phyloP scores from a whole-genome alignment of 768 basidiomycete genomes.

The Serendipita vermifera region DNA sequence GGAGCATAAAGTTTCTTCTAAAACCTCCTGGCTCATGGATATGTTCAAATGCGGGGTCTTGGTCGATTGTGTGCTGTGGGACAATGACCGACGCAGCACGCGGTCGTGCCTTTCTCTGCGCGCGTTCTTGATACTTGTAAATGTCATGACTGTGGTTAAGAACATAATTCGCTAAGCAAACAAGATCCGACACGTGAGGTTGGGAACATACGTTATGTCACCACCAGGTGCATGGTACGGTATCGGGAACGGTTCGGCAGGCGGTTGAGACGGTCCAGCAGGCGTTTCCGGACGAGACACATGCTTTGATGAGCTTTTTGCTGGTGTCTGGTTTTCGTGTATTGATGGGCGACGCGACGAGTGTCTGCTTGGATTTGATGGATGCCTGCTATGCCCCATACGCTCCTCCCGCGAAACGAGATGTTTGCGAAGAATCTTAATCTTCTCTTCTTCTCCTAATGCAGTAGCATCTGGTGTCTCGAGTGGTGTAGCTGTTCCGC shows the following conservation, averaged over 20 bases:
- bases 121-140: slow-evolving; percentile 87
- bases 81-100: slow-evolving; percentile 15
- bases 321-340: not conserved
- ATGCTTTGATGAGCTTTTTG: not conserved
- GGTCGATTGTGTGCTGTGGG: slow-evolving; percentile 23
- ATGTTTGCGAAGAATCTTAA: slow-evolving; percentile 64
- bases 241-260: slow-evolving; percentile 68
- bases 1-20: slow-evolving; percentile 71
- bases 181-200: slow-evolving; percentile 3
- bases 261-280: slow-evolving; percentile 28
- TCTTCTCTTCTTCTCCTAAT: slow-evolving; percentile 58
- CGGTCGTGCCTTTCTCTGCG: slow-evolving; percentile 46
- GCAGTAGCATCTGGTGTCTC: slow-evolving; percentile 1
- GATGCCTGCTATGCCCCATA: slow-evolving; percentile 14
- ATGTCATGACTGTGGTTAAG: slow-evolving; percentile 56
- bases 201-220: slow-evolving; percentile 71
- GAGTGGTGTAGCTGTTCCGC: not conserved
- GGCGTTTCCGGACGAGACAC: not conserved
- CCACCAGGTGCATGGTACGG: slow-evolving; percentile 78
- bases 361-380: slow-evolving; percentile 4
- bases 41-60: slow-evolving; percentile 73
- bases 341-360: slow-evolving; percentile 12
- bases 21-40: slow-evolving; percentile 95
- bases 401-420: slow-evolving; percentile 64
- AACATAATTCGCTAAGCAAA: slow-evolving; percentile 11